Percentiles rank a stretch among this genome's conserved stretches.
These are phyloP conservation scores for Penicillium occitanis DNA, from an alignment of 2,329 filamentous ascomycete species.

Conservation along the genomic window DNA sequence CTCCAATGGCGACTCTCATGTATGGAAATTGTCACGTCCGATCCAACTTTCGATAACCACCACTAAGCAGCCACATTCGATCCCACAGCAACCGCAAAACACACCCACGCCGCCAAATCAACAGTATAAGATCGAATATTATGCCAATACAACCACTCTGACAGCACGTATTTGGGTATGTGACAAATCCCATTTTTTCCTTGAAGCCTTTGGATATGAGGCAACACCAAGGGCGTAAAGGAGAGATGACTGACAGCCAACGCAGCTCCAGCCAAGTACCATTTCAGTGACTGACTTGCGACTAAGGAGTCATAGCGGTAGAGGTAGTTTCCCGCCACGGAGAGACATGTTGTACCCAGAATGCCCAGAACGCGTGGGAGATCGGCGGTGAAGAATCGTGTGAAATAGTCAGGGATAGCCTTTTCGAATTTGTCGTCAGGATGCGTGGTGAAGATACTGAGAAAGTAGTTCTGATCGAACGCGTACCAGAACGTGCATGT, in stretches of 20 bases:
- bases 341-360: background rate
- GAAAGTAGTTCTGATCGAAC: conserved; percentile 4
- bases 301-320: background rate
- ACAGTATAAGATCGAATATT: background rate
- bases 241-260: background rate
- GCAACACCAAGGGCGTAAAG: background rate
- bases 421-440: background rate
- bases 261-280: background rate
- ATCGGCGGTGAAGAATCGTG: background rate
- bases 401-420: background rate
- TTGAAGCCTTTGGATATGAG: background rate
- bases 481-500: conserved; percentile 11
- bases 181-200: background rate
- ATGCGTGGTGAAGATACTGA: background rate
- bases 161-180: background rate
- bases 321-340: background rate
- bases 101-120: conserved; percentile 1
- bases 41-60: background rate
- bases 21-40: too few species aligned
- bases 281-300: background rate
- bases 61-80: background rate
- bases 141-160: background rate
- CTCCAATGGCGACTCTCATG: too few species aligned
- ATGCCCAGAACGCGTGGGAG: background rate
- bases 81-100: background rate